Conservation (phyloP, 2,329 filamentous ascomycete genomes). For the Nigrospora sphaerica region DNA sequence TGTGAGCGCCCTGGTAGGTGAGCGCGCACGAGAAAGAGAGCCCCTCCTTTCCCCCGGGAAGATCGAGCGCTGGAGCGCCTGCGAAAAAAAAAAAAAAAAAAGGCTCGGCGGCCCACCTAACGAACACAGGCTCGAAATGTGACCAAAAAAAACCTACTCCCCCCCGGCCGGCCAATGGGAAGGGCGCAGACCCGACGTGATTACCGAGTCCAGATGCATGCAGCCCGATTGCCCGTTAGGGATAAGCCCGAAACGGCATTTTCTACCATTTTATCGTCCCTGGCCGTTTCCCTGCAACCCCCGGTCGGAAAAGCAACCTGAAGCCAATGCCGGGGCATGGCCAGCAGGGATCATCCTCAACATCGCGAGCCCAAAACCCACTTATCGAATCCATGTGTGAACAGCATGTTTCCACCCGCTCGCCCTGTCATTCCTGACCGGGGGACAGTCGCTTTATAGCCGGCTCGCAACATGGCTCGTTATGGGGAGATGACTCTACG, state of each 20-base stretch:
- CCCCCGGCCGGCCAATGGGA: background rate
- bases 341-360: conserved; percentile 1
- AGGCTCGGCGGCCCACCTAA: too few species aligned
- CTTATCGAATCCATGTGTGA: conserved; percentile 2
- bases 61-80: too few species aligned
- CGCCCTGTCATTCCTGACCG: conserved; percentile 3
- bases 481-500: conserved; percentile 3
- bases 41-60: too few species aligned
- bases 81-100: too few species aligned
- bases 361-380: background rate
- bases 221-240: background rate
- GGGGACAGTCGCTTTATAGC: background rate
- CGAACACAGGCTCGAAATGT: too few species aligned
- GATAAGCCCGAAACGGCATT: background rate
- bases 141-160: too few species aligned
- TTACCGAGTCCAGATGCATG: conserved; percentile 2
- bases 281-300: background rate
- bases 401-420: conserved; percentile 2
- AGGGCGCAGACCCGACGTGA: background rate
- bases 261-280: background rate
- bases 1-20: too few species aligned
- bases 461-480: conserved; percentile 1
- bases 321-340: conserved; percentile 1
- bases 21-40: too few species aligned
- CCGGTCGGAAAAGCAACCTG: conserved; percentile 2